Evolutionary conservation across 2,329 filamentous ascomycete genomes (phyloP), one percentile per base, ranked within the genome.

Genomic region (Venturia carpophila): DNA sequence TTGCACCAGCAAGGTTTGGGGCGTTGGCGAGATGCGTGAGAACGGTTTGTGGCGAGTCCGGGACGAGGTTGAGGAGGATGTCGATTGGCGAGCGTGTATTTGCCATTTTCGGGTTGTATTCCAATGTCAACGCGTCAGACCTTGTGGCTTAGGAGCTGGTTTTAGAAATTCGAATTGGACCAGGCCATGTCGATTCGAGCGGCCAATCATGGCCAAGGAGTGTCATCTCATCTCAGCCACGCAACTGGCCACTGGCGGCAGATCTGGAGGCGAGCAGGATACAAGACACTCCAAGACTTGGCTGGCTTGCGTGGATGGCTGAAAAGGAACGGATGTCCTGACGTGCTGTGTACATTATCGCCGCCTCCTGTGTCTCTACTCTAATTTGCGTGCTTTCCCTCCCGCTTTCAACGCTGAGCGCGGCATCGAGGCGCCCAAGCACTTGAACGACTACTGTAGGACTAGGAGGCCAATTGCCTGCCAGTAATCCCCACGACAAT

Each of bases 11-110:
- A 64, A 96, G 80, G 11, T 84, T 77, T 42, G 91, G 90, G 69
- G 91, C 84, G 67, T 86, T 80, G 68, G 84, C 84, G 63, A 99
- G 86, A 69, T 92, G 85, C 66, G 86, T 80, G 67, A 96, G 80
- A 64, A 99, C 85, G 56, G 84, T 81, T 52, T 85, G 78, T 63
- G 88, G 89, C 72, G 91, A 88, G 75, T 96, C 93, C 67, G 93
- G 90, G 49, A 92, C 93, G 61, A 82, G 76, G 68, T 80, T 81
- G 60, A 82, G 75, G 34, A 82, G 76, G 37, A 75, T 70, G 68
- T 81, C 79, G 68, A 65, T 65, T 42, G 62, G 62, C 10, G 42
- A 52, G 17, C 63, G 63, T 61, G 34, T n/a, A 21, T 61, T 61
- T 27, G 63, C 30, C 63, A 64, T 64, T 39, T 64, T 17, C 7